Evolutionary conservation across 73 alveolate species (phyloP), one percentile per base, ranked within the genome.

Genomic region (Vitrella brassicaformis): DNA sequence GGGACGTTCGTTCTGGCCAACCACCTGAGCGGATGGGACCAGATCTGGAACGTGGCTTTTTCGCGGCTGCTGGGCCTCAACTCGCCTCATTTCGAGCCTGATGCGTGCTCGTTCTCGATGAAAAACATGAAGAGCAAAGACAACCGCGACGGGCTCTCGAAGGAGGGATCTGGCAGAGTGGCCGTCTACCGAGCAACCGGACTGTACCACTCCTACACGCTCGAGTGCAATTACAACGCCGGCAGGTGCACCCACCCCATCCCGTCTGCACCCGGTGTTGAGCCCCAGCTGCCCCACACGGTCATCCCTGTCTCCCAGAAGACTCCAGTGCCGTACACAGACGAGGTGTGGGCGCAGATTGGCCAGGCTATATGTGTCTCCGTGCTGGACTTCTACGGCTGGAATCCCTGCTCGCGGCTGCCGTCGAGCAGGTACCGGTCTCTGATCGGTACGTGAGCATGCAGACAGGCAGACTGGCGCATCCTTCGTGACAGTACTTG

Each of bases 81-180:
- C 82, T 89, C 93, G 22, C 91, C 89, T 28, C 92, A 92, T 81
- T 92, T 96, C 31, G 98, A 96, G 75, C 85, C 85, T 84, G 93
- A 91, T 27, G 95, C 85, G 31, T 90, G 97, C 70, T 69, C 65
- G 30, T 74, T 81, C 32, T 70, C 85, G 28, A 96, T 90, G 77
- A 89, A 89, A 66, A 87, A 87, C 56, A 92, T 92, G 97, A 82
- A 80, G 68, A 89, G 89, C 31, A 90, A 88, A 75, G 93, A 90
- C 80, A 85, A 85, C 84, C 87, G 94, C 64, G 91, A 88, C 68
- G 30, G 28, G 68, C 68, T 25, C 22, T 84, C 95, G 30, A 90
- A 94, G 80, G 98, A 94, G 84, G 98, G 98, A 69, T 87, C 97
- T 25, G 97, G 98, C 27, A 85, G 99, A 75, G 99, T 95, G 9